phyloP scores from a whole-genome alignment of 805 yeast species.

The Danielia oregonensis region DNA sequence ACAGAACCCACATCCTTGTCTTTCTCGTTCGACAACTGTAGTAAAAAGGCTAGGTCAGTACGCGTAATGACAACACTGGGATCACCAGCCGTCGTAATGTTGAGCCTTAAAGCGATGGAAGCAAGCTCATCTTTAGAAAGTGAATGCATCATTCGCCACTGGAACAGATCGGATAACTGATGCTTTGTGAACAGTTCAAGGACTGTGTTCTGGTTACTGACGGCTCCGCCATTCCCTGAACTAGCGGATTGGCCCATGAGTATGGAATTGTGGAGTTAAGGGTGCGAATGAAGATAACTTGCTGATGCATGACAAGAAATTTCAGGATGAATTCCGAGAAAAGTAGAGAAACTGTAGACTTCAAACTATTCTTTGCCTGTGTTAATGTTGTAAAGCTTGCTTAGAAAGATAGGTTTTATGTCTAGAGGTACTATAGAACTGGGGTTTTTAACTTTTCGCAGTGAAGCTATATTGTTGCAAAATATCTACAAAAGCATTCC shows the following conservation, averaged over 20 bases:
- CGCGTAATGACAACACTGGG: slow-evolving; percentile 12
- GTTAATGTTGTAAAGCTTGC: too few species aligned
- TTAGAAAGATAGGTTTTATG: too few species aligned
- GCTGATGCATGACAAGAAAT: neutral
- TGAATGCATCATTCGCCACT: slow-evolving; percentile 12
- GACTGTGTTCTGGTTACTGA: slow-evolving; percentile 9
- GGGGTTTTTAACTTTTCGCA: too few species aligned
- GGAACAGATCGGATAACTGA: slow-evolving; percentile 20
- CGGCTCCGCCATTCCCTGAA: neutral
- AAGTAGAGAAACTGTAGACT: too few species aligned
- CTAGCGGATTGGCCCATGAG: slow-evolving; percentile 4
- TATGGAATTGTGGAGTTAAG: neutral
- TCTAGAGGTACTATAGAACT: too few species aligned
- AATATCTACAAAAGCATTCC: too few species aligned
- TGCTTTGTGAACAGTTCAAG: slow-evolving; percentile 18
- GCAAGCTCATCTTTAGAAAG: slow-evolving; percentile 20
- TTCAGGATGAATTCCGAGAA: too few species aligned
- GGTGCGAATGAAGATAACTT: neutral
- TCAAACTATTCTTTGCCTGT: too few species aligned
- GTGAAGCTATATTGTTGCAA: too few species aligned
- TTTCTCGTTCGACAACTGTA: slow-evolving; percentile 15
- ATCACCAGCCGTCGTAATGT: slow-evolving; percentile 14
- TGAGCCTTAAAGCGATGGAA: slow-evolving; percentile 14
- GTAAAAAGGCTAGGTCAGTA: slow-evolving; percentile 20
- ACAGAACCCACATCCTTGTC: neutral